Evolutionary conservation across 2,329 filamentous ascomycete species (phyloP), one percentile per base, ranked within the genome.

Genomic region (Talaromyces sp.): DNA sequence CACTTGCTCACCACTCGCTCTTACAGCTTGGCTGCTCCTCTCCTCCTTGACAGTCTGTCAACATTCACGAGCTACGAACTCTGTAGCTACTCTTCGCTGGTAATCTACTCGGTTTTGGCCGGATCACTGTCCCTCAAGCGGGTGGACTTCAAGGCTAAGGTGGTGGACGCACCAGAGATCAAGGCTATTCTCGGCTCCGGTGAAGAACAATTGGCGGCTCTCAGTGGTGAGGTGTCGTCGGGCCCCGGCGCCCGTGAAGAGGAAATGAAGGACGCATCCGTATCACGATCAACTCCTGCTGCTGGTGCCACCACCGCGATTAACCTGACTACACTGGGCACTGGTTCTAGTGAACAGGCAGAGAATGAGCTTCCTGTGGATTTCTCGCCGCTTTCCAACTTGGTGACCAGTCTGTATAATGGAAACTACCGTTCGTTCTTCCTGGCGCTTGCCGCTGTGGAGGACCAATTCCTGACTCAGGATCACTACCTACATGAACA

Each of bases 11-110:
- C 93, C 20, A 85, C 94, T 61, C 91, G 94, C 64, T 92, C 91
- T 56, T 91, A 97, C 81, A 90, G 87, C 73, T 80, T 90, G 54
- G 92, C 91, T 36, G 94, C 94, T 2, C 93, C 94, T 36, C 84
- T 97, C 10, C 87, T 99, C 46, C 90, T 99, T 68, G 94, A 99
- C 80, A 96, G 91, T 70, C 82, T 99, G 62, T 97, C 93, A 24
- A 99, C 94, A 19, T 99, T 99, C 75, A 99, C 94, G 57, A 97
- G 91, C 73, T 97, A 97, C 78, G 94, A 99, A 76, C 86, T 99
- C 45, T 99, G 94, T 86, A 93, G 88, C 62, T 99, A 99, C 80
- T 96, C 91, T 54, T 89, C 86, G 56, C 85, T 99, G 20, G 94
- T 99, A 47, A 87, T 97, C 52, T 99, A 97, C 78, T 91, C 94